Conservation (phyloP, 495 filamentous ascomycete genomes). For the Aspergillus egyptiacus region DNA sequence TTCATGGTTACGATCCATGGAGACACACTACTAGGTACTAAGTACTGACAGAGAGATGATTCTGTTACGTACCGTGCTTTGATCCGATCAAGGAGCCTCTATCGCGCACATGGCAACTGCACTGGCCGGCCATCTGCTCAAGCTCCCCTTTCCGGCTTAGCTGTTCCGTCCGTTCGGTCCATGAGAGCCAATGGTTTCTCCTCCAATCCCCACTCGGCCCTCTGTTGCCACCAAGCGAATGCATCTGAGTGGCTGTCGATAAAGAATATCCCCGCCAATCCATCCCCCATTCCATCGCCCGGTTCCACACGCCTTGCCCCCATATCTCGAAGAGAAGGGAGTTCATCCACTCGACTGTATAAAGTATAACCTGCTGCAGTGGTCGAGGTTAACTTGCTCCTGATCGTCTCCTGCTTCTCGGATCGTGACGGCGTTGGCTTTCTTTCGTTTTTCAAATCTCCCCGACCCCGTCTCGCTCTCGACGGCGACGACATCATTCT, state of each 20-base stretch:
- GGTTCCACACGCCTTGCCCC: too few species aligned
- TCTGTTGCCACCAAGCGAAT: background rate
- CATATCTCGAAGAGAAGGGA: too few species aligned
- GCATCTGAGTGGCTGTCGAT: background rate
- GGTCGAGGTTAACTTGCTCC: too few species aligned
- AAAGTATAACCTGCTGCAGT: background rate
- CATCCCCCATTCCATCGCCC: too few species aligned
- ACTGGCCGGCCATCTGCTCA: slow-evolving; percentile 7
- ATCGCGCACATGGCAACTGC: too few species aligned
- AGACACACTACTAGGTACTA: too few species aligned
- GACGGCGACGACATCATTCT: background rate
- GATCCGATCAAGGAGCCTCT: background rate
- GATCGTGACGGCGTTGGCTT: background rate
- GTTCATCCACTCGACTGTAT: background rate
- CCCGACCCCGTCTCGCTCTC: background rate
- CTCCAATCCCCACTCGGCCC: background rate
- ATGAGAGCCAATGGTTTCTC: slow-evolving; percentile 1
- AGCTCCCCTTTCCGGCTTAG: slow-evolving; percentile 13
- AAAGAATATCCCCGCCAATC: too few species aligned
- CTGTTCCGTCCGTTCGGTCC: background rate
- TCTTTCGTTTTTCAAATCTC: background rate
- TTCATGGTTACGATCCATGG: too few species aligned
- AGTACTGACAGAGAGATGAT: too few species aligned
- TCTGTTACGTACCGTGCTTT: too few species aligned
- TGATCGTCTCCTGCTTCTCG: background rate